Conservation (phyloP, 257 asterid species). For the Plantago ovata region DNA sequence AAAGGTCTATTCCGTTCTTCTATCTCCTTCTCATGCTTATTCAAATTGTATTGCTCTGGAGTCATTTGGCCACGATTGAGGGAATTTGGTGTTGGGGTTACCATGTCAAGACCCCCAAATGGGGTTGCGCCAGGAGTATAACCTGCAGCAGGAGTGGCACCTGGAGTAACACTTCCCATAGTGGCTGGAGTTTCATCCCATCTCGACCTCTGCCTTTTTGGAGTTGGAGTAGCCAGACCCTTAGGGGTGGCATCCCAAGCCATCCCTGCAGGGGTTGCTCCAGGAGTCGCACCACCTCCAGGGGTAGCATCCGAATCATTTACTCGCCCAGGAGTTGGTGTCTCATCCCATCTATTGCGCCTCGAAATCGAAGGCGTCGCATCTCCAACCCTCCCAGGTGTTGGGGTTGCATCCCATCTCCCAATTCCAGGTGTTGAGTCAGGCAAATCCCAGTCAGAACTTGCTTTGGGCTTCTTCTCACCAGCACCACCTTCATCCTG, state of each 20-base stretch:
- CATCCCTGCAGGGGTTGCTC: conserved; percentile 94
- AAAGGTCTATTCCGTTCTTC: conserved; percentile 84
- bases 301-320: conserved; percentile 87
- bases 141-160: conserved; percentile 83
- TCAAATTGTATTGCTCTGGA: conserved; percentile 79
- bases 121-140: conserved; percentile 89
- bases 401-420: conserved; percentile 97
- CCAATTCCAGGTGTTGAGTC: conserved; percentile 90
- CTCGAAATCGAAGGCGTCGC: conserved; percentile 31
- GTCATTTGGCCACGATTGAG: conserved; percentile 75
- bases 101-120: conserved; percentile 68
- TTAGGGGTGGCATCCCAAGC: conserved; percentile 92
- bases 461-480: not conserved
- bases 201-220: conserved; percentile 92
- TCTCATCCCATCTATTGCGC: conserved; percentile 93
- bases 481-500: conserved; percentile 55
- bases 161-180: conserved; percentile 92
- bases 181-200: conserved; percentile 98
- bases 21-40: conserved; percentile 92
- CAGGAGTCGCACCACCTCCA: conserved; percentile 83
- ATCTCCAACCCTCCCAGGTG: conserved; percentile 22
- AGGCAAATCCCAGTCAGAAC: conserved; percentile 88
- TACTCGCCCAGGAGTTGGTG: conserved; percentile 87
- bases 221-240: conserved; percentile 86
- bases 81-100: conserved; percentile 87